Conservation (phyloP, 163 green algal genomes). For the Chlorella variabilis region DNA sequence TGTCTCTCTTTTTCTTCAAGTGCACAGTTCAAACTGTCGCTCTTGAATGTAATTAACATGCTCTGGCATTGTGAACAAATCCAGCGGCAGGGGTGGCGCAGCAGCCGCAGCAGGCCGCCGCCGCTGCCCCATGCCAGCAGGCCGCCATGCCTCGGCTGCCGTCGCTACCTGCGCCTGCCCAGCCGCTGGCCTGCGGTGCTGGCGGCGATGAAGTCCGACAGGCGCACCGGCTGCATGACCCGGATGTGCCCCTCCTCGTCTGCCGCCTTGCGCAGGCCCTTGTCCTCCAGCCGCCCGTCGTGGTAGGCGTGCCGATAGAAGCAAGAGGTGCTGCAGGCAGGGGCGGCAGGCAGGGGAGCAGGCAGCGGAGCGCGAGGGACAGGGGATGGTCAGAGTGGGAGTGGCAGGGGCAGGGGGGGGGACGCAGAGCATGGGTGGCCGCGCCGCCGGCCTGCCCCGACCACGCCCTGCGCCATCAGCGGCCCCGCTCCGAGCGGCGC, state of each 20-base stretch:
- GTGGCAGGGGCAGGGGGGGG: not conserved
- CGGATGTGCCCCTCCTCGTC: conserved; percentile 43
- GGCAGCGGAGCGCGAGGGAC: not conserved
- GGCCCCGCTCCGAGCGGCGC: too few species aligned
- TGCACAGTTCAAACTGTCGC: too few species aligned
- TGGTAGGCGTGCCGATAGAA: conserved; percentile 70
- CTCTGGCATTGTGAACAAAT: too few species aligned
- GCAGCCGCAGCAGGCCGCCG: too few species aligned
- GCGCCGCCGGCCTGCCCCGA: too few species aligned
- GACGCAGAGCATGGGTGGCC: too few species aligned
- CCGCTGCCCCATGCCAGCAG: too few species aligned
- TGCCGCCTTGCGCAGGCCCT: conserved; percentile 17
- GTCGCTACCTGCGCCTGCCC: conserved; percentile 3
- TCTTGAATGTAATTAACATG: too few species aligned
- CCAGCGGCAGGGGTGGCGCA: too few species aligned
- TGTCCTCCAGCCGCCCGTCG: conserved; percentile 62
- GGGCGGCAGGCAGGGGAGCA: not conserved
- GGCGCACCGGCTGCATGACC: conserved; percentile 42
- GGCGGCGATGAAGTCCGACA: conserved; percentile 44
- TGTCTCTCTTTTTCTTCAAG: too few species aligned
- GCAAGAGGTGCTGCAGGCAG: conserved; percentile 58
- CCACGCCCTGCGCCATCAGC: too few species aligned
- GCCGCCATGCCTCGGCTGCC: too few species aligned
- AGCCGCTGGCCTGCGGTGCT: not conserved
- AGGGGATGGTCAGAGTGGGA: not conserved